Conservation (phyloP, 768 basidiomycete species). For the Mrakia hoshinonis region DNA sequence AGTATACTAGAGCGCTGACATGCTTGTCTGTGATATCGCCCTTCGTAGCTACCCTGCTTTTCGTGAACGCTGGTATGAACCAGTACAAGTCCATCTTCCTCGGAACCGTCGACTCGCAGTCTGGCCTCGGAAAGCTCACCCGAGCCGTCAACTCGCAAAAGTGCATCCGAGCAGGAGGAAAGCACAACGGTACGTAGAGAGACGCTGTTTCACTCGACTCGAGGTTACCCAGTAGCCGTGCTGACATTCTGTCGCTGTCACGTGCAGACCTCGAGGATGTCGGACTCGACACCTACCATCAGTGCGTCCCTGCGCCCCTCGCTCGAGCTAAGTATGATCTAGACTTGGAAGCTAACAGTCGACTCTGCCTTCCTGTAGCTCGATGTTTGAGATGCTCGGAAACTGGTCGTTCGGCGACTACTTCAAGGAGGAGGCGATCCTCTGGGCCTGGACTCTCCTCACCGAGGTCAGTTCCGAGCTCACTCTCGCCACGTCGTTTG, state of each 20-base stretch:
- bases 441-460: slow-evolving; percentile 87
- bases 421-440: slow-evolving; percentile 97
- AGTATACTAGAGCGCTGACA: not conserved
- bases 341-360: slow-evolving; percentile 44
- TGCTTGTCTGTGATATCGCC: not conserved
- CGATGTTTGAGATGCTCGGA: slow-evolving; percentile 89
- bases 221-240: not conserved
- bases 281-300: slow-evolving; percentile 44
- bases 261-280: slow-evolving; percentile 88
- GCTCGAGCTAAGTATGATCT: not conserved
- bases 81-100: slow-evolving; percentile 96
- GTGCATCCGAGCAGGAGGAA: slow-evolving; percentile 96
- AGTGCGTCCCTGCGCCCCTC: slow-evolving; percentile 3
- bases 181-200: slow-evolving; percentile 72
- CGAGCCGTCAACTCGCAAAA: slow-evolving; percentile 96
- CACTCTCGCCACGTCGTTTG: not conserved
- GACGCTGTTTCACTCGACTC: not conserved
- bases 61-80: slow-evolving; percentile 83
- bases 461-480: slow-evolving; percentile 46
- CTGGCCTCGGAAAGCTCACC: slow-evolving; percentile 78
- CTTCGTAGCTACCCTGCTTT: slow-evolving; percentile 64
- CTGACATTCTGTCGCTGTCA: not conserved
- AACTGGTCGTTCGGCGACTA: slow-evolving; percentile 99
- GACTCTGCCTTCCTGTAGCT: slow-evolving; percentile 17
- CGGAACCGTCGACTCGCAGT: slow-evolving; percentile 93